These are phyloP conservation scores for Salisapilia sapeloensis DNA, from an alignment of 352 stramenopile genomes.

Conservation along the genomic window DNA sequence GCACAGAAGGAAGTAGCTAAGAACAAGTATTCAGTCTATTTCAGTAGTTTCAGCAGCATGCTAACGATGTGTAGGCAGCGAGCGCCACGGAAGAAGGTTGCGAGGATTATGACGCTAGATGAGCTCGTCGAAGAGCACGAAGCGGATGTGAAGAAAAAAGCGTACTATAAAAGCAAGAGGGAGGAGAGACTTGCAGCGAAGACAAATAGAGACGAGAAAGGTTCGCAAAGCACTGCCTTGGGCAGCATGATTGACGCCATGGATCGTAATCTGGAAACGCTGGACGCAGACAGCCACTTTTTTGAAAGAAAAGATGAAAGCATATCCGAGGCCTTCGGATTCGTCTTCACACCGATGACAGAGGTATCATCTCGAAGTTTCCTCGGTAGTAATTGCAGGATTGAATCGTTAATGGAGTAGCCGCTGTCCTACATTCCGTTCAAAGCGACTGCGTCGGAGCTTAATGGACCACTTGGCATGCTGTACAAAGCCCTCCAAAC, in stretches of 20 bases:
- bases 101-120: no score
- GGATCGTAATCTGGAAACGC: no score
- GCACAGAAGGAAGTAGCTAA: no score
- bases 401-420: conserved; percentile 5
- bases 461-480: conserved; percentile 25
- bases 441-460: conserved; percentile 31
- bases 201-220: no score
- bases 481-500: conserved; percentile 53
- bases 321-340: conserved; percentile 47
- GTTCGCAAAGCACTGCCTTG: no score
- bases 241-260: no score
- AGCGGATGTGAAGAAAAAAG: not conserved
- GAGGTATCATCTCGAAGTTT: conserved; percentile 9
- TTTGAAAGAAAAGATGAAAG: conserved; percentile 2
- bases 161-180: conserved; percentile 1
- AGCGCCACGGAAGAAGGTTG: no score
- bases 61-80: no score
- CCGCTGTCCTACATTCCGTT: conserved; percentile 34
- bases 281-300: conserved; percentile 3
- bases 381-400: not conserved
- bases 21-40: no score
- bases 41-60: no score
- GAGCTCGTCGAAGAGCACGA: no score
- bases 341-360: conserved; percentile 64
- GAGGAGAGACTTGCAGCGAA: not conserved